Evolutionary conservation across 352 stramenopile species (phyloP), one percentile per base, ranked within the genome.

Genomic region (Globisporangium mamillatum): DNA sequence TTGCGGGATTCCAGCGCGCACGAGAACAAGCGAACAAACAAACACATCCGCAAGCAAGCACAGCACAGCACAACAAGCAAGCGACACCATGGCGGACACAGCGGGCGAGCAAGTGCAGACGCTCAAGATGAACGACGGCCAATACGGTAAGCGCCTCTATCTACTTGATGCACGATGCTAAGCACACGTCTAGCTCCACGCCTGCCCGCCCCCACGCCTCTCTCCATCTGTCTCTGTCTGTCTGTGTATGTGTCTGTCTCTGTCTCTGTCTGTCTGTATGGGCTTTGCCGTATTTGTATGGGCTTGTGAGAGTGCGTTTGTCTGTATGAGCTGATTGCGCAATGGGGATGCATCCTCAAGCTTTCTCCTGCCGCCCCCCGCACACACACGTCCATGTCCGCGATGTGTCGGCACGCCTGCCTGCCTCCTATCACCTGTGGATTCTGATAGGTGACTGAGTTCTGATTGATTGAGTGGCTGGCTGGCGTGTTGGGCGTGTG

Each of bases 111-210:
- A 73, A 57, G 76, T 86, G 53, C 78, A 82, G 70, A 86, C 78
- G 54, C 80, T 88, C 63, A 81, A 84, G 76, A 83, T 79, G 68
- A 82, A 79, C 77, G 71, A 77, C 44, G 72, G 72, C 16, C 68
- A 77, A 66, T 71, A 71, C 60, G 78, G 79, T 88, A 73, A 48
- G 72, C 58, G 18, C 16, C 38, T 57, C 27, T 32, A 32, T 32
- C 27, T 32, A 32, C 27, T 32, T 32, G 27, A 32, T 32, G 27
- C 27, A 32, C 27, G 27, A 32, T 32, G 27, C 27, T 32, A 32
- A 32, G 27, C 27, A 3, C 27, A 32, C 27, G 27, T 6, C 27
- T 32, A 32, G 27, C 24, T 60, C 27, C 55, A 36, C 55, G 29
- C 55, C 34, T 22, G 55, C 55, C 55, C 38, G 38, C 38, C 38